Evolutionary conservation across 179 eudicot genomes (phyloP), one percentile per base, ranked within the genome.

Genomic region (Beta corolliflora): DNA sequence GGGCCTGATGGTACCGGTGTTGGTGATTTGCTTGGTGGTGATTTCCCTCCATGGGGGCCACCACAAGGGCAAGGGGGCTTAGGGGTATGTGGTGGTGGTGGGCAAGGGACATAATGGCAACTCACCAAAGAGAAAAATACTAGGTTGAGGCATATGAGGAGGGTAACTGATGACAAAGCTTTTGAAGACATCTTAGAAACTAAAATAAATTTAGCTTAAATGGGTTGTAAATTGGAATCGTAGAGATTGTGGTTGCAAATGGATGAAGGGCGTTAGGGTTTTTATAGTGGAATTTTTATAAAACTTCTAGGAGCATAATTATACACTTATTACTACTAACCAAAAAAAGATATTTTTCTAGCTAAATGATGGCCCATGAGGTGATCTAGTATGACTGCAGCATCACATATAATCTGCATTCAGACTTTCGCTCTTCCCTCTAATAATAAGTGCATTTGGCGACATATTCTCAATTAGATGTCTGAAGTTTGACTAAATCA

Each of bases 101-200:
- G 77, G 71, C 86, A 69, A 7, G 86, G 81, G 41, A 70, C 78
- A 44, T 76, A 31, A 72, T 52, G 36, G 73, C 80, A 71, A 71
- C 91, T 91, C 4, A 79, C 91, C 83, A 86, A 60, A 53, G 89
- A 65, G 64, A 89, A 88, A 70, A 88, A 84, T 76, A 91, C 79
- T 41, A 91, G 85, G 88, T 88, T 89, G 56, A 89, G 63, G 70
- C 82, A 83, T 63, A 89, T 36, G 60, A 89, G 79, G 73, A 89
- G 82, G 75, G 85, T 79, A 44, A 76, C 41, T 75, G 87, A 77
- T 73, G 82, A 77, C 64, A 76, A n/a, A 70, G 77, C n/a, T 52
- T 75, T 55, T n/a, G 82, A 83, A 59, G 77, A 77, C 85, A 83
- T 83, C 41, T 79, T 75, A 21, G 5, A 3, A 58, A 15, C 5